Evolutionary conservation across 768 basidiomycete species (phyloP), one percentile per base, ranked within the genome.

Genomic region (Termitomyces bulborhizus): DNA sequence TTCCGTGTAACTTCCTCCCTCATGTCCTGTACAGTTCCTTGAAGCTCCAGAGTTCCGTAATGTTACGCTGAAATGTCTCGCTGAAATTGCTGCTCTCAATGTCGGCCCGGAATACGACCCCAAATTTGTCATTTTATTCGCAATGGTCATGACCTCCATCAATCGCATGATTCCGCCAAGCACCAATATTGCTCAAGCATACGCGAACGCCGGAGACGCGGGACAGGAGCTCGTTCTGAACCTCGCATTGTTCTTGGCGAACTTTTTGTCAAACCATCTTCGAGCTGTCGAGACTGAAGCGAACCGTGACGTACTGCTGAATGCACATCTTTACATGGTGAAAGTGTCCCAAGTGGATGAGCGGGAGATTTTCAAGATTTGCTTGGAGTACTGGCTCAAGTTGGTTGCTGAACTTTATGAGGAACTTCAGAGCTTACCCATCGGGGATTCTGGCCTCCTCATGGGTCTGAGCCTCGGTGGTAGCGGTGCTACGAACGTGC

Each of bases 301-400:
- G 43, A 90, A 96, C 66, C 91, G 90, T 47, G 93, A 96, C 63
- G 88, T 98, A 0, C 78, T 99, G 27, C 82, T 98, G 51, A 99
- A 98, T 66, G 95, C 96, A 0, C 96, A 99, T 70, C 75, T 96
- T 29, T 99, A 98, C 73, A 93, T 99, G 83, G 92, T 98, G 67
- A 98, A 98, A 72, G 86, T 99, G 37, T 95, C 93, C 0, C 93
- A 94, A 62, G 97, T 99, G 36, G 96, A 99, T 64, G 97, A 99
- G 67, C 86, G 96, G 50, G 97, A 99, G 70, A 90, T 99, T 60
- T 98, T 98, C 85, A 99, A 99, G 74, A 97, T 99, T 65, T 97
- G 96, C 62, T 73, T 98, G 65, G 97, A 98, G 67, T 99, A 98
- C 73, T 99, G 97, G 93, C 70, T 85, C 53, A 94, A 95, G 70